phyloP scores from a whole-genome alignment of 805 yeast species.

The Metschnikowia continentalis region DNA sequence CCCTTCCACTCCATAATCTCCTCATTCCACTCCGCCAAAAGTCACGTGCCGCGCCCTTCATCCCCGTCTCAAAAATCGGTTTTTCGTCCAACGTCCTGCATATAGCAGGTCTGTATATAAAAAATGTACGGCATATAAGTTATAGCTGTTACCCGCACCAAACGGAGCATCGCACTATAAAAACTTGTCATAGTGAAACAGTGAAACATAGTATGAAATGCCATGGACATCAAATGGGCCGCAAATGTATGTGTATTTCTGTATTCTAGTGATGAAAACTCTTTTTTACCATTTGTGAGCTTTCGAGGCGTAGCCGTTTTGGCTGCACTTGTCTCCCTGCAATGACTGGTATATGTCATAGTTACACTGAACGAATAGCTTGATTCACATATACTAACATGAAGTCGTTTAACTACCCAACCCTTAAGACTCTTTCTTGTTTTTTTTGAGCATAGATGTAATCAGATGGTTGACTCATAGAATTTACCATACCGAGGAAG shows the following conservation, averaged over 20 bases:
- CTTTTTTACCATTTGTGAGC: slow-evolving; percentile 38
- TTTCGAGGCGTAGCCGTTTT: slow-evolving; percentile 46
- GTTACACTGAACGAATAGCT: slow-evolving; percentile 64
- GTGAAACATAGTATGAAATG: neutral
- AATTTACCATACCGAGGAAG: no score
- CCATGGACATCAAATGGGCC: neutral
- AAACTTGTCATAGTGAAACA: neutral
- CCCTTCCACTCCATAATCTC: no score
- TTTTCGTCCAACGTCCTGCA: neutral
- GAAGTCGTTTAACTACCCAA: no score
- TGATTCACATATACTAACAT: neutral
- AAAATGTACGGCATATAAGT: no score
- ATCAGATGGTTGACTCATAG: no score
- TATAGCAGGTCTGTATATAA: neutral
- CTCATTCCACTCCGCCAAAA: no score
- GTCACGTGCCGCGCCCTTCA: no score
- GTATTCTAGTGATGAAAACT: slow-evolving; percentile 33
- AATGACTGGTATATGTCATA: slow-evolving; percentile 77
- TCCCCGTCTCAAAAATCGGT: no score
- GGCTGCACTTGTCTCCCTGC: slow-evolving; percentile 46
- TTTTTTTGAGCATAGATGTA: no score
- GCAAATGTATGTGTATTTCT: slow-evolving; percentile 5
- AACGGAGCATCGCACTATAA: slow-evolving; percentile 5
- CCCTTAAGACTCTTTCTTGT: no score
- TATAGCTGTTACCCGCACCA: slow-evolving; percentile 11